Percentiles rank a stretch among this genome's conserved stretches.
These are phyloP conservation scores for Synchytrium microbalum DNA, from an alignment of 371 early-diverging fungal genomes.

Conservation along the genomic window DNA sequence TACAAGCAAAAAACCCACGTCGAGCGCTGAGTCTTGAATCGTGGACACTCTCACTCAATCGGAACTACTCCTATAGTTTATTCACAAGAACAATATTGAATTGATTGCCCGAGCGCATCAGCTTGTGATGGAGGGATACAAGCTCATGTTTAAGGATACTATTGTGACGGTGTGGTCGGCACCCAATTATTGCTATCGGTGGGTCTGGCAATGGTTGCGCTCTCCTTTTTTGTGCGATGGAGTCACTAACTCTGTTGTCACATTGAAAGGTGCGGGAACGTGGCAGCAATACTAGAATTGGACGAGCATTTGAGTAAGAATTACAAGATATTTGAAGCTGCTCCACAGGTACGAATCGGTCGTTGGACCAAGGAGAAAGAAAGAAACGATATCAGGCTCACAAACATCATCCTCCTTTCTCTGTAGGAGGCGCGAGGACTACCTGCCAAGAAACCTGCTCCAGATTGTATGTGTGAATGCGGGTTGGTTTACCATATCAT, in stretches of 20 bases:
- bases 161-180: conserved; percentile 99
- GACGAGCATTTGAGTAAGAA: conserved; percentile 80
- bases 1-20: conserved; percentile 4
- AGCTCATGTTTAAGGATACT: conserved; percentile 88
- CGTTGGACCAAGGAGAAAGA: too few species aligned
- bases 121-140: conserved; percentile 98
- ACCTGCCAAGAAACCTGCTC: conserved; percentile 70
- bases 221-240: conserved; percentile 3
- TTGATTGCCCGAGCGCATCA: conserved; percentile 98
- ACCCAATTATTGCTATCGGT: conserved; percentile 97
- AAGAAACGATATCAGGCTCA: not conserved
- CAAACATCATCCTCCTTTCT: not conserved
- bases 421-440: conserved; percentile 63
- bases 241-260: not conserved
- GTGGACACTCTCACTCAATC: conserved; percentile 4
- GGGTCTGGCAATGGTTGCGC: not conserved
- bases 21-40: not conserved
- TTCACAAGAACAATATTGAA: conserved; percentile 82
- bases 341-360: conserved; percentile 49
- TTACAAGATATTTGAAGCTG: conserved; percentile 81
- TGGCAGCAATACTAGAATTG: conserved; percentile 96
- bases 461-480: too few species aligned
- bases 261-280: conserved; percentile 87
- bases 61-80: too few species aligned
- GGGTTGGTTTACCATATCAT: too few species aligned